Conservation (phyloP, 1,139 yeast genomes). For the Maudiozyma humilis region DNA sequence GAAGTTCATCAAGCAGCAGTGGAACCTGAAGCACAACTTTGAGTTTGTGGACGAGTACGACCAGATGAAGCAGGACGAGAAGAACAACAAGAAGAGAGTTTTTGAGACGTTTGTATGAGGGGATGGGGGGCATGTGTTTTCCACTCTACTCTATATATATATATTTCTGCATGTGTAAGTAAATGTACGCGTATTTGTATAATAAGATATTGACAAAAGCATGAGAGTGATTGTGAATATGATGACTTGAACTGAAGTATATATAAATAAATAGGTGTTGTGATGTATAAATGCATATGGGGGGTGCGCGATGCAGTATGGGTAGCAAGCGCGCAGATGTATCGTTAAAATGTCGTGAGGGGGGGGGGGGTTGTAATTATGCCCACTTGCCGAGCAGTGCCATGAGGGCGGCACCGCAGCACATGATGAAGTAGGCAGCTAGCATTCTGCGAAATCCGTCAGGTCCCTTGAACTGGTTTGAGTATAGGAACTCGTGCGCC, state of each 20-base stretch:
- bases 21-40: conserved; percentile 67
- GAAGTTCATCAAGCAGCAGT: conserved; percentile 61
- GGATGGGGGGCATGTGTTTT: no score
- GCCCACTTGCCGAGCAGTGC: conserved; percentile 87
- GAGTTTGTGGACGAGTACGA: conserved; percentile 69
- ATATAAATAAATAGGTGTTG: neutral
- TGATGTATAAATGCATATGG: neutral
- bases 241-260: no score
- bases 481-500: conserved; percentile 80
- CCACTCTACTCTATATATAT: neutral
- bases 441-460: conserved; percentile 34
- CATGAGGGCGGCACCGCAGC: conserved; percentile 74
- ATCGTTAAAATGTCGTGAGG: neutral
- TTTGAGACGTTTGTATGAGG: conserved; percentile 36
- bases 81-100: conserved; percentile 58
- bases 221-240: no score
- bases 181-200: neutral
- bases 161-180: neutral
- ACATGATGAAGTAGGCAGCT: conserved; percentile 37
- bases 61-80: conserved; percentile 46
- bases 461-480: conserved; percentile 48
- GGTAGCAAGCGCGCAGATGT: no score
- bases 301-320: no score
- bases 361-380: conserved; percentile 34
- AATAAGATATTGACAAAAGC: no score